A percentile compares a stretch with the other conserved stretches of the same genome.
phyloP scores from a whole-genome alignment of 2,329 filamentous ascomycete genomes.

The Ceratocystis albifundus region DNA sequence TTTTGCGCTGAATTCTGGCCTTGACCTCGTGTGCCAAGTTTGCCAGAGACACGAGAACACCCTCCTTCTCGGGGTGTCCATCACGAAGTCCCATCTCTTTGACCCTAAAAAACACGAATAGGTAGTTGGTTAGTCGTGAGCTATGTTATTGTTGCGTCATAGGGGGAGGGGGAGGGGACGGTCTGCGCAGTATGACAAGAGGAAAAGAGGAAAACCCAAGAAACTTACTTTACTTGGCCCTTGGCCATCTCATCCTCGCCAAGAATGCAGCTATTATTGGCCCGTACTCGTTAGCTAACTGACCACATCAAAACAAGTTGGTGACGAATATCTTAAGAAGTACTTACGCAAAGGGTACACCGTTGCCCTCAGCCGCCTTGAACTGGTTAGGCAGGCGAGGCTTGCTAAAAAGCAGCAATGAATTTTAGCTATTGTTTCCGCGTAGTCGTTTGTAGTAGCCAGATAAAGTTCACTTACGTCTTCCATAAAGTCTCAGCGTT shows the following conservation, averaged over 20 bases:
- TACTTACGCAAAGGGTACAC: slow-evolving; percentile 58
- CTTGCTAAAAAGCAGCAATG: slow-evolving; percentile 40
- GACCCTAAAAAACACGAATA: slow-evolving; percentile 34
- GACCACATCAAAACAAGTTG: background rate
- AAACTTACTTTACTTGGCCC: slow-evolving; percentile 56
- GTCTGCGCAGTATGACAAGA: background rate
- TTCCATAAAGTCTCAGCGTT: slow-evolving; percentile 89
- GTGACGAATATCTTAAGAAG: background rate
- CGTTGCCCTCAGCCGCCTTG: slow-evolving; percentile 71
- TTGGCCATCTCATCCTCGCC: slow-evolving; percentile 78
- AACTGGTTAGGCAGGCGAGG: slow-evolving; percentile 83
- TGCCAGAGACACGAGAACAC: slow-evolving; percentile 56
- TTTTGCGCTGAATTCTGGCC: slow-evolving; percentile 34
- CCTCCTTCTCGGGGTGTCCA: slow-evolving; percentile 83
- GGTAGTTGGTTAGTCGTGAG: background rate
- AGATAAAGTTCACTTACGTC: slow-evolving; percentile 28
- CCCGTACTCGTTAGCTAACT: slow-evolving; percentile 8
- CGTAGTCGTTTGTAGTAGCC: background rate
- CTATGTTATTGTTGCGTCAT: background rate
- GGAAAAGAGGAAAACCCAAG: background rate
- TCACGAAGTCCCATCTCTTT: slow-evolving; percentile 67
- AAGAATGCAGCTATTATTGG: slow-evolving; percentile 50
- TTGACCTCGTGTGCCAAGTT: slow-evolving; percentile 55
- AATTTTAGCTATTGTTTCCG: background rate
- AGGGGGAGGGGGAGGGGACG: too few species aligned